Conservation (phyloP, 352 stramenopile genomes). For the Pythium brassicae region DNA sequence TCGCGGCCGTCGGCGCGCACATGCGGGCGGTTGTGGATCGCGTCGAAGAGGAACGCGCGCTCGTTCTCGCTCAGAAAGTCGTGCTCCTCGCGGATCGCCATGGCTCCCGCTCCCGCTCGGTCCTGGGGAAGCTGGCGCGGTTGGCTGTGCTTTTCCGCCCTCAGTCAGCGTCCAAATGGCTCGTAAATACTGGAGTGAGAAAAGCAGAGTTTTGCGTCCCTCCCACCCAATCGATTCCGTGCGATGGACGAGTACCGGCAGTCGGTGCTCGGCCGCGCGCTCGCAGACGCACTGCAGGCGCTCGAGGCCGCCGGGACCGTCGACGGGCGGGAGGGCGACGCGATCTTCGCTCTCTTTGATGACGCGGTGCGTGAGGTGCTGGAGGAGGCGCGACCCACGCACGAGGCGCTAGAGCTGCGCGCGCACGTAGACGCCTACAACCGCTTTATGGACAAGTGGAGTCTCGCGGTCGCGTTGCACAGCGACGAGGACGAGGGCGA, state of each 20-base stretch:
- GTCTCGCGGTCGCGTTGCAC: constrained; percentile 26
- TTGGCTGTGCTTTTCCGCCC: background rate
- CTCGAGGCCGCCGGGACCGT: constrained; percentile 28
- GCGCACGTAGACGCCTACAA: constrained; percentile 55
- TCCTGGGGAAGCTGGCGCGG: background rate
- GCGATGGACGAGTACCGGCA: constrained; percentile 63
- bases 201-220: no score
- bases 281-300: constrained; percentile 58
- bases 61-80: constrained; percentile 83
- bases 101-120: constrained; percentile 4
- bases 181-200: no score
- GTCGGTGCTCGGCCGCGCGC: constrained; percentile 50
- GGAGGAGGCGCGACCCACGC: constrained; percentile 20
- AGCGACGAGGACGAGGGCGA: background rate
- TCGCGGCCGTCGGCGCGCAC: constrained; percentile 71
- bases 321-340: constrained; percentile 29
- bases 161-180: background rate
- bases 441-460: constrained; percentile 66
- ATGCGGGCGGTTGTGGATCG: constrained; percentile 51
- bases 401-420: constrained; percentile 37
- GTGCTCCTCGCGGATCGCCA: constrained; percentile 55
- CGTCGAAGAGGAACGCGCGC: constrained; percentile 69
- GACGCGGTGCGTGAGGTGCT: constrained; percentile 34
- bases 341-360: constrained; percentile 55
- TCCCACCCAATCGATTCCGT: no score